Conservation (phyloP, 2,329 filamentous ascomycete genomes). For the Hymenotorrendiella dingleyae region DNA sequence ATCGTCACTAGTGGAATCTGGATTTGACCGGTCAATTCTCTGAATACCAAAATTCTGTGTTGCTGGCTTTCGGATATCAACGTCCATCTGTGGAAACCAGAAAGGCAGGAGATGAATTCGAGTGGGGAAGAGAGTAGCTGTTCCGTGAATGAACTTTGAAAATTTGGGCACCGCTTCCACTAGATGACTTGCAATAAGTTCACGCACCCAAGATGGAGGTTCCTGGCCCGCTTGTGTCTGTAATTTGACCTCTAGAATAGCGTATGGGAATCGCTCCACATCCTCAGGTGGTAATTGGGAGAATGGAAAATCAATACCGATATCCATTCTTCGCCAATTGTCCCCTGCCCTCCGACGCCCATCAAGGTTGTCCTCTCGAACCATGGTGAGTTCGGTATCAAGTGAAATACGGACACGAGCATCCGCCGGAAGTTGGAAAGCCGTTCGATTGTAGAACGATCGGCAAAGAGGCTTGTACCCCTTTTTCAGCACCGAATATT, state of each 20-base stretch:
- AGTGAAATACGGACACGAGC: constrained; percentile 93
- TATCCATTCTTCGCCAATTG: constrained; percentile 96
- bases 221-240: constrained; percentile 95
- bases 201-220: constrained; percentile 92
- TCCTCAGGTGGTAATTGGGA: constrained; percentile 80
- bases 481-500: constrained; percentile 86
- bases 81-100: constrained; percentile 98
- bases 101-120: constrained; percentile 88
- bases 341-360: constrained; percentile 68
- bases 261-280: constrained; percentile 88
- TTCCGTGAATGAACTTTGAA: constrained; percentile 97
- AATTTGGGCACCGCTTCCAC: constrained; percentile 99
- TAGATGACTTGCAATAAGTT: constrained; percentile 86
- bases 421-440: constrained; percentile 94
- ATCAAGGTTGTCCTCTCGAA: constrained; percentile 90
- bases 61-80: constrained; percentile 90
- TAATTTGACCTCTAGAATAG: constrained; percentile 92
- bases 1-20: constrained; percentile 69
- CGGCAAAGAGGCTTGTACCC: constrained; percentile 84
- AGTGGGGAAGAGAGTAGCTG: constrained; percentile 77
- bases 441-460: constrained; percentile 96
- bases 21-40: constrained; percentile 67
- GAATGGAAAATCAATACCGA: constrained; percentile 94
- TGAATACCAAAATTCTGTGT: constrained; percentile 89
- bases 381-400: constrained; percentile 92